Evolutionary conservation across 352 stramenopile species (phyloP), one percentile per base, ranked within the genome.

Genomic region (Phytopythium litorale): DNA sequence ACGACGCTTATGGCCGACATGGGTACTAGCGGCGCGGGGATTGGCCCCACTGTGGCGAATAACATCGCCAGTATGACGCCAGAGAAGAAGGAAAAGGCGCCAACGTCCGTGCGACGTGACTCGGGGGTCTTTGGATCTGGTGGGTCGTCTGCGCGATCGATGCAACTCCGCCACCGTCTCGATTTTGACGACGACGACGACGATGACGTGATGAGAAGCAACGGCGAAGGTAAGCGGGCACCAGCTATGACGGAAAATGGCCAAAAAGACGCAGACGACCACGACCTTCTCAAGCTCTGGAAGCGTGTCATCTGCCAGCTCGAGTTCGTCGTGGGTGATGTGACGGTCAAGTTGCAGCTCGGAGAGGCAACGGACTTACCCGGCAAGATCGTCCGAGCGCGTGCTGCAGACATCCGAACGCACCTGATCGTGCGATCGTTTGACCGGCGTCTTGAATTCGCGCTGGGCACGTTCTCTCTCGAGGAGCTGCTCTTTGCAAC

Each of bases 211-310:
- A 4, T 23, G 33, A 21, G 35, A 11, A 46, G 38, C 9, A 19
- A 58, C 0, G 23, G n/a, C 12, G 53, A 32, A 49, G n/a, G 3
- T 3, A 30, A 58, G 2, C n/a, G 7, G 7, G 21, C 15, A 13
- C n/a, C n/a, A 21, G 2, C n/a, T 21, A 45, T 21, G 19, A 21
- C 55, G 7, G 55, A 12, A 8, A 52, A 15, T 16, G 40, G 37
- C 55, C 63, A 70, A 49, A 92, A 91, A 50, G 81, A 88, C 12
- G 74, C 88, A 21, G 69, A 86, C 12, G 79, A 89, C 48, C 64
- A 79, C n/a, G 81, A 91, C 53, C 66, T 94, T 51, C 63, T 92
- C 1, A 95, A 92, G 60, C 53, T 95, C 28, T 92, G 83, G 81
- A 85, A 86, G 61, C 83, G 87, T 19, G 70, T 91, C 32, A 63